These are phyloP conservation scores for Colletotrichum acutatum DNA, from an alignment of 2,329 filamentous ascomycete genomes.

Conservation along the genomic window DNA sequence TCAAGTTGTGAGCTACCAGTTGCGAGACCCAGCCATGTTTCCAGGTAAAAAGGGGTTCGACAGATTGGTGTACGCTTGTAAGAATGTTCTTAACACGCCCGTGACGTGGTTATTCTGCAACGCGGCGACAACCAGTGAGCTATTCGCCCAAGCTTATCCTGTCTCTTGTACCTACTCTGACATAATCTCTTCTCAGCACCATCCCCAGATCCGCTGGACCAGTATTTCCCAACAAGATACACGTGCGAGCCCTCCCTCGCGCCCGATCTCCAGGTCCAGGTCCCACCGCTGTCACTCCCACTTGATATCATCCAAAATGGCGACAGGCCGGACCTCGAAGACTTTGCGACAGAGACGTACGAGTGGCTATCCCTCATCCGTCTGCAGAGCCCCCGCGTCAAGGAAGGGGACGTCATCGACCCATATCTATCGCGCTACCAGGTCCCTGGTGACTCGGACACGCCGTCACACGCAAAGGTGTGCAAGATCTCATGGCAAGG, in stretches of 20 bases:
- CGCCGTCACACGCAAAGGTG: conserved; percentile 44
- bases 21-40: conserved; percentile 80
- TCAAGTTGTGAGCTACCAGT: conserved; percentile 79
- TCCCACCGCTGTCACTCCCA: conserved; percentile 46
- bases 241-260: conserved; percentile 48
- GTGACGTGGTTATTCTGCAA: conserved; percentile 85
- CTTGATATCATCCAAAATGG: conserved; percentile 44
- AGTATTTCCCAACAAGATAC: conserved; percentile 56
- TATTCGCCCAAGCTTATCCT: neutral
- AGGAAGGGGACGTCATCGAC: conserved; percentile 69
- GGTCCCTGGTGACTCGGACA: conserved; percentile 56
- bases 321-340: conserved; percentile 66
- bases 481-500: conserved; percentile 70
- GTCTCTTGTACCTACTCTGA: conserved; percentile 40
- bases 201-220: conserved; percentile 59
- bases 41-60: conserved; percentile 87
- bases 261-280: conserved; percentile 39
- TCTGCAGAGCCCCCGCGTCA: conserved; percentile 73
- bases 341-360: conserved; percentile 71
- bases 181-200: conserved; percentile 49
- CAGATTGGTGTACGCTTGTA: conserved; percentile 79
- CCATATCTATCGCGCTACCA: conserved; percentile 76
- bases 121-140: conserved; percentile 56
- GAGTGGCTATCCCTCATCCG: conserved; percentile 81
- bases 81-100: conserved; percentile 76